A percentile compares a stretch with the other conserved stretches of the same genome.
Conservation (phyloP, 2,329 filamentous ascomycete genomes). For the Seiridium unicorne region DNA sequence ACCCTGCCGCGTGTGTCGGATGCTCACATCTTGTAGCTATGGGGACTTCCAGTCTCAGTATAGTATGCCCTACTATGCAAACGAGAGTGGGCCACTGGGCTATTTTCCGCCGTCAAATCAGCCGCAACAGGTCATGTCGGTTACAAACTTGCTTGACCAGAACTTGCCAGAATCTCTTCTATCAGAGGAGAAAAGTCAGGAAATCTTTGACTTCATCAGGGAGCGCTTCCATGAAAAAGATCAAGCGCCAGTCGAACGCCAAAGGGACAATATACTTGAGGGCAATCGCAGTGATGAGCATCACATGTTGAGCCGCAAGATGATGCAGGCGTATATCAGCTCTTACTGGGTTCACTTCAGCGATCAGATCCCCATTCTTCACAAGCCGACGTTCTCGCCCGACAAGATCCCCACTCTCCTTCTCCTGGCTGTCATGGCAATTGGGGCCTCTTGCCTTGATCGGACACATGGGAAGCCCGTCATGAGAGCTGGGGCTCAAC, state of each 20-base stretch:
- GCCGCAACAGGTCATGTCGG: conserved; percentile 81
- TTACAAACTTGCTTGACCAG: conserved; percentile 80
- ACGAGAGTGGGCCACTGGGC: conserved; percentile 46
- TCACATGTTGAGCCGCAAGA: conserved; percentile 76
- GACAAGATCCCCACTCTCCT: conserved; percentile 83
- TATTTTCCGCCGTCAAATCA: conserved; percentile 56
- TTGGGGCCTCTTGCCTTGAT: conserved; percentile 87
- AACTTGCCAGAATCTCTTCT: conserved; percentile 76
- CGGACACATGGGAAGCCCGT: conserved; percentile 73
- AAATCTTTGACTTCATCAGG: conserved; percentile 79
- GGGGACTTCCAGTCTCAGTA: conserved; percentile 51
- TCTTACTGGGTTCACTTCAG: conserved; percentile 97
- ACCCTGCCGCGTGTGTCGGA: background rate
- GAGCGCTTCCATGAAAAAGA: conserved; percentile 79
- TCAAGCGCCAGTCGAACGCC: conserved; percentile 69
- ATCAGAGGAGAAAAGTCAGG: conserved; percentile 83
- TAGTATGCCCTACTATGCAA: conserved; percentile 46
- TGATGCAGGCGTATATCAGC: conserved; percentile 93
- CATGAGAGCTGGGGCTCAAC: conserved; percentile 73
- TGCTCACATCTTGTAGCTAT: conserved; percentile 42
- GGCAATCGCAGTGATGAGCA: conserved; percentile 68
- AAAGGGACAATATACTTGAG: conserved; percentile 74
- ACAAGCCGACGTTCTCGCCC: conserved; percentile 89
- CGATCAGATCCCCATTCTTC: conserved; percentile 88
- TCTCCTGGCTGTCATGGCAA: conserved; percentile 84